These are phyloP conservation scores for Macadamia integrifolia DNA, from an alignment of 164 flowering plant species.

Conservation along the genomic window DNA sequence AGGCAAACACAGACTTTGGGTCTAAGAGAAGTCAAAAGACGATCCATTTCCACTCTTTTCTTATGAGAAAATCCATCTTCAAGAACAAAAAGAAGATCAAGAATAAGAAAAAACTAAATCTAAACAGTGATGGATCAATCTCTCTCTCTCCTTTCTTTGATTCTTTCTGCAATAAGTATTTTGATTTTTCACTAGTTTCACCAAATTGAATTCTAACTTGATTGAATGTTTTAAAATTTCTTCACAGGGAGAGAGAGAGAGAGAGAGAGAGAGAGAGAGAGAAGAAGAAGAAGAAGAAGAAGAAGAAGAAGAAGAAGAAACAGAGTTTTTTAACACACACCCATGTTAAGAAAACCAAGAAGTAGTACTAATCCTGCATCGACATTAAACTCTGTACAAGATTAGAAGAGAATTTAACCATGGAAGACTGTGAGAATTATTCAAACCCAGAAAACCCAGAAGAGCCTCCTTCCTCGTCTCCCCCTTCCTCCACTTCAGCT, in stretches of 20 bases:
- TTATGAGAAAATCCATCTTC: not conserved
- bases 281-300: not conserved
- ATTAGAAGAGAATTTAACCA: slow-evolving; percentile 6
- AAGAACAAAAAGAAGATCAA: no score
- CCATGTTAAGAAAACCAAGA: slow-evolving; percentile 8
- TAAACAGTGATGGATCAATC: no score
- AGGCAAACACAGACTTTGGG: no score
- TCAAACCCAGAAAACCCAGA: slow-evolving; percentile 1
- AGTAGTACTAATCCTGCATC: slow-evolving; percentile 12
- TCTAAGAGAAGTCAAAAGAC: not conserved
- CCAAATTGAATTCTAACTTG: no score
- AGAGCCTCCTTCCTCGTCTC: not conserved
- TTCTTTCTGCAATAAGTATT: no score
- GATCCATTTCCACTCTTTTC: no score
- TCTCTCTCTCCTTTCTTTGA: no score
- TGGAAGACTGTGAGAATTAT: slow-evolving; percentile 15
- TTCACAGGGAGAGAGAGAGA: no score
- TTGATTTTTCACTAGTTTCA: no score
- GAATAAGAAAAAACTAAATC: no score
- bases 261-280: not conserved
- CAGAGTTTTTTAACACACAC: not conserved
- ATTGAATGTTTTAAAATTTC: no score
- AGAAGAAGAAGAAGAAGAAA: not conserved
- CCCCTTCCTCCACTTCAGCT: not conserved
- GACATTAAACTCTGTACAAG: slow-evolving; percentile 22